Evolutionary conservation across 805 yeast genomes (phyloP), one percentile per base, ranked within the genome.

Genomic region (Debaryomyces tyrocola): DNA sequence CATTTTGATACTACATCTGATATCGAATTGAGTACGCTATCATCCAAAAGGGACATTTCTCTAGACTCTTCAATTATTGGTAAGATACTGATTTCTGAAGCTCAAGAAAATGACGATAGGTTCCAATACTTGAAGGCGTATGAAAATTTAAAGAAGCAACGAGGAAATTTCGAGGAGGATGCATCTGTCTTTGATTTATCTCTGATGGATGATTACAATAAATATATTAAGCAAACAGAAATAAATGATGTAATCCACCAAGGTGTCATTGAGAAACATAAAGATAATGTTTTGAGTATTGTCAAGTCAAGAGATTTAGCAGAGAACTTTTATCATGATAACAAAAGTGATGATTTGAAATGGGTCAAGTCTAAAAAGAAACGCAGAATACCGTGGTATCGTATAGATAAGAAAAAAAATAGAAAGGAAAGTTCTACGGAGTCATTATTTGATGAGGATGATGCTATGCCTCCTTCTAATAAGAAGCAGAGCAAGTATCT

Each of bases 151-250:
- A 37, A 52, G 20, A 54, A 52, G 41, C 38, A 6, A 42, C 47
- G 24, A 12, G 37, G 7, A 35, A 40, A 27, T 43, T 41, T 36
- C 27, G 46, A 9, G 37, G 38, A 5, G 2, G 42, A 40, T 17
- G 38, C 53, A 6, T 66, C 73, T 0, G 54, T 66, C 4, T 68
- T 70, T 45, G 58, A 56, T 6, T 52, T 70, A 14, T 59, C 70
- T 1, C 44, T 55, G 5, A 51, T 71, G 15, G 70, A 67, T 49
- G 78, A 73, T 47, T 73, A 60, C 51, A 52, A 50, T 36, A 59
- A 53, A 36, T 73, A 63, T 46, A 59, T 68, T 10, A 63, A 62
- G 44, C 63, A 64, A 53, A 62, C 70, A 20, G 67, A 66, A 40
- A 45, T 71, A 27, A 64, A 70, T 47, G 70, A 72, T 41, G 41